Base-by-base conservation (phyloP, 1,139 yeast species). In the Yueomyces sp. region DNA sequence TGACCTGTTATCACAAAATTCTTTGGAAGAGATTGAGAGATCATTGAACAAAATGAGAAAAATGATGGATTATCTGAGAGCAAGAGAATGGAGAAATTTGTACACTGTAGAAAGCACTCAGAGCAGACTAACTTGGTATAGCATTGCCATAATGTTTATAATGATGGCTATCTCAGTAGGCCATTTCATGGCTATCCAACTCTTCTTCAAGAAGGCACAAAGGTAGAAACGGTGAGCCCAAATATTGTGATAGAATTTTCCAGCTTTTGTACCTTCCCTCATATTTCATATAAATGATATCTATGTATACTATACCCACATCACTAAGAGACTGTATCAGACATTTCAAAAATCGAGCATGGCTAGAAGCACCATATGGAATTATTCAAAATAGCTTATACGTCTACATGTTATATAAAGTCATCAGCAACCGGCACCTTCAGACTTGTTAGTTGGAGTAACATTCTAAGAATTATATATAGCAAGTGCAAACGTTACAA, bases 1-100 rank as follows among this genome's bases (percentile, higher is more conserved):
- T 48, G 35, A 33, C n/a, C 5, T n/a, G 2, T 33, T 33, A 33
- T 76, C 76, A 34, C 68, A 72, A 54, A 78, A 76, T 41, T 70
- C 82, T 11, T 71, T 76, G 42, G 72, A 70, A 47, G 76, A 70
- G 53, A 77, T 78, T 53, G 78, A 75, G 54, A 62, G 68, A 50
- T 78, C 76, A 59, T 66, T 78, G 60, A 76, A 74, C 52, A 77
- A 73, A 43, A 72, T 77, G 53, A 69, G 67, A 50, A 74, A 73
- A 57, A 68, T 78, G 42, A 68, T 78, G 64, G 76, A 75, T 56
- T 77, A 78, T 57, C 69, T 78, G 59, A 77, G 78, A 63, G 80
- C 84, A 19, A 75, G 85, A 68, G 81, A 78, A 63, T 77, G 76
- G 72, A 73, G 85, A 68, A 78, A 78, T 62, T 78, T 77, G 69